These are phyloP conservation scores for Flammula alnicola DNA, from an alignment of 1,284 basidiomycete genomes.

Conservation along the genomic window DNA sequence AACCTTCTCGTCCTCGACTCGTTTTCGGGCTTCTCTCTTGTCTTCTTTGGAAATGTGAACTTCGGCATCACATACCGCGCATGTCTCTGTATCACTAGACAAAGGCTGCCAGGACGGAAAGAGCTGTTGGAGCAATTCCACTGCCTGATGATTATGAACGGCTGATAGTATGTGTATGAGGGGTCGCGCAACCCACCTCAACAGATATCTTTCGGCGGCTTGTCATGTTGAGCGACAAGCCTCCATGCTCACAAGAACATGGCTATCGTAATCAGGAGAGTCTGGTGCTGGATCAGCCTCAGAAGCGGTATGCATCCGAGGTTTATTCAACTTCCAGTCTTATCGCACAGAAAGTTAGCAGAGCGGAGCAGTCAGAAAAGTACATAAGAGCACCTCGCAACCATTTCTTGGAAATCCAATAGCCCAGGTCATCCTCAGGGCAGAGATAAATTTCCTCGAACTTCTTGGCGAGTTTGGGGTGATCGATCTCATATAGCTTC, in stretches of 20 bases:
- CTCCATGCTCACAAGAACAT: slow-evolving; percentile 76
- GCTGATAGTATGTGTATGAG: background rate
- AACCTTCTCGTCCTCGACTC: slow-evolving; percentile 79
- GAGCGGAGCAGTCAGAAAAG: slow-evolving; percentile 2
- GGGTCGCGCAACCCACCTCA: slow-evolving; percentile 57
- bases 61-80: slow-evolving; percentile 60
- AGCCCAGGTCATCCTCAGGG: slow-evolving; percentile 49
- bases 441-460: slow-evolving; percentile 58
- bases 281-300: slow-evolving; percentile 70
- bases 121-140: slow-evolving; percentile 53
- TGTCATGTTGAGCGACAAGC: slow-evolving; percentile 55
- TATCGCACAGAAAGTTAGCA: slow-evolving; percentile 8
- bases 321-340: slow-evolving; percentile 76
- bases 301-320: slow-evolving; percentile 69
- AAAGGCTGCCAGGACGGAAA: slow-evolving; percentile 71
- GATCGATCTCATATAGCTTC: slow-evolving; percentile 66
- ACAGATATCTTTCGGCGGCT: slow-evolving; percentile 64
- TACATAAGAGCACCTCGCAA: slow-evolving; percentile 57
- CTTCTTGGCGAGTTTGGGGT: slow-evolving; percentile 59
- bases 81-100: slow-evolving; percentile 54
- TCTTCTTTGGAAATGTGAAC: slow-evolving; percentile 62
- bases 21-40: slow-evolving; percentile 59
- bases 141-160: slow-evolving; percentile 49
- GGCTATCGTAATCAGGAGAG: slow-evolving; percentile 51
- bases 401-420: slow-evolving; percentile 81